Conservation (phyloP, 192 early-diverging fungal species). For the Backusella tuberculispora region DNA sequence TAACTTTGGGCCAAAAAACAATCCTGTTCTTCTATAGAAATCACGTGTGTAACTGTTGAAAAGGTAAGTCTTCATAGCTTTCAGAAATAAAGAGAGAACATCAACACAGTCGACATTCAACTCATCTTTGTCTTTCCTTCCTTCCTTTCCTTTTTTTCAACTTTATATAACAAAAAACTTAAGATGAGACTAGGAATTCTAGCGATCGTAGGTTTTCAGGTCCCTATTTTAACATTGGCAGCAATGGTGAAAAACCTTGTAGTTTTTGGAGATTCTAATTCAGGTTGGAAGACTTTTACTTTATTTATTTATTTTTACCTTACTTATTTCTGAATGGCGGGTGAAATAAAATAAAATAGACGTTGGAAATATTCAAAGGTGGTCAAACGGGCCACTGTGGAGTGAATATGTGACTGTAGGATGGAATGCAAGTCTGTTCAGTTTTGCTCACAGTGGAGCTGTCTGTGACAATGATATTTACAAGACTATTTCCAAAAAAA, state of each 20-base stretch:
- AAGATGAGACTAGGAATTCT: slow-evolving; percentile 10
- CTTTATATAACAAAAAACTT: neutral
- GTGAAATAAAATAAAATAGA: slow-evolving; percentile 17
- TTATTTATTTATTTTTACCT: neutral
- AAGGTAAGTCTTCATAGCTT: neutral
- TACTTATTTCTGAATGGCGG: neutral
- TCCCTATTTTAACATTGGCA: slow-evolving; percentile 9
- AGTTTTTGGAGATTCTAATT: slow-evolving; percentile 47
- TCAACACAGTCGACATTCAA: neutral
- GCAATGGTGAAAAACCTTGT: slow-evolving; percentile 36
- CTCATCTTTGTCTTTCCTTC: neutral
- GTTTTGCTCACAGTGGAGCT: slow-evolving; percentile 41
- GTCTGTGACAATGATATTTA: slow-evolving; percentile 38
- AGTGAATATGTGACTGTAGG: slow-evolving; percentile 35
- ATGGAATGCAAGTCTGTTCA: slow-evolving; percentile 37
- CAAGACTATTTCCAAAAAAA: slow-evolving; percentile 14
- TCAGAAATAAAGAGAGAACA: neutral
- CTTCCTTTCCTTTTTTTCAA: slow-evolving; percentile 5
- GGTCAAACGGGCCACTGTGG: slow-evolving; percentile 41
- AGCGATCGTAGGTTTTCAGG: neutral
- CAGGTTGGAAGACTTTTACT: slow-evolving; percentile 28
- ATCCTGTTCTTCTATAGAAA: neutral
- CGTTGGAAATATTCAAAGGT: slow-evolving; percentile 27
- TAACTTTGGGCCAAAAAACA: neutral
- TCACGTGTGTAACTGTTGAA: neutral